phyloP scores from a whole-genome alignment of 352 stramenopile genomes.

The Globisporangium echinulatum region DNA sequence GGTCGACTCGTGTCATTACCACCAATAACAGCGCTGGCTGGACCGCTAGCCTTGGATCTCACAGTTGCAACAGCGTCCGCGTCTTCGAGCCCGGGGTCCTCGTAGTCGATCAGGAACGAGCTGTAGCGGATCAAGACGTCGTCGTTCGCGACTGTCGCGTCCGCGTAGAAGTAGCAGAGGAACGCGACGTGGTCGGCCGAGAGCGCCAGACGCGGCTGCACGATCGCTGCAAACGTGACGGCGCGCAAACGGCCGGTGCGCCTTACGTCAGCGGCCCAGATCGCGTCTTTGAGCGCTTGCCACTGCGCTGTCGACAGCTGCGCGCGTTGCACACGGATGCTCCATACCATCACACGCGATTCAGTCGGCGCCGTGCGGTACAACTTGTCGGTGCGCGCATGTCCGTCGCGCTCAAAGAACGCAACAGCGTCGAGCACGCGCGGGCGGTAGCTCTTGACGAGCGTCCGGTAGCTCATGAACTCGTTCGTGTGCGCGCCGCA shows the following conservation, averaged over 20 bases:
- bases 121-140: slow-evolving; percentile 59
- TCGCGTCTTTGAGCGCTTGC: slow-evolving; percentile 44
- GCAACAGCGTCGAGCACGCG: slow-evolving; percentile 44
- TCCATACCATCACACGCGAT: slow-evolving; percentile 68
- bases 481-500: slow-evolving; percentile 62
- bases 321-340: slow-evolving; percentile 45
- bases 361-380: slow-evolving; percentile 59
- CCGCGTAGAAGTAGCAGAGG: slow-evolving; percentile 74
- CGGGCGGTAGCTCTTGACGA: slow-evolving; percentile 62
- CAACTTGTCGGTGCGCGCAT: slow-evolving; percentile 29
- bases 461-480: slow-evolving; percentile 62
- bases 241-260: slow-evolving; percentile 48
- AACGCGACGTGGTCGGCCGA: slow-evolving; percentile 62
- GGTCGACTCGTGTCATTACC: slow-evolving; percentile 22
- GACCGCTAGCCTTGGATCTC: not conserved
- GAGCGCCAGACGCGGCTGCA: slow-evolving; percentile 40
- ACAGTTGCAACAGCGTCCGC: slow-evolving; percentile 8
- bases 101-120: slow-evolving; percentile 70
- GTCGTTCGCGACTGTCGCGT: slow-evolving; percentile 51
- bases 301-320: slow-evolving; percentile 34
- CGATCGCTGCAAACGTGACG: slow-evolving; percentile 33
- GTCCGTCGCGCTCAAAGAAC: slow-evolving; percentile 46
- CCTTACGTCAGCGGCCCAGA: slow-evolving; percentile 36
- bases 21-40: not conserved
- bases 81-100: slow-evolving; percentile 48